These are phyloP conservation scores for Termitomyces titanicus DNA, from an alignment of 768 basidiomycete genomes.

Conservation along the genomic window DNA sequence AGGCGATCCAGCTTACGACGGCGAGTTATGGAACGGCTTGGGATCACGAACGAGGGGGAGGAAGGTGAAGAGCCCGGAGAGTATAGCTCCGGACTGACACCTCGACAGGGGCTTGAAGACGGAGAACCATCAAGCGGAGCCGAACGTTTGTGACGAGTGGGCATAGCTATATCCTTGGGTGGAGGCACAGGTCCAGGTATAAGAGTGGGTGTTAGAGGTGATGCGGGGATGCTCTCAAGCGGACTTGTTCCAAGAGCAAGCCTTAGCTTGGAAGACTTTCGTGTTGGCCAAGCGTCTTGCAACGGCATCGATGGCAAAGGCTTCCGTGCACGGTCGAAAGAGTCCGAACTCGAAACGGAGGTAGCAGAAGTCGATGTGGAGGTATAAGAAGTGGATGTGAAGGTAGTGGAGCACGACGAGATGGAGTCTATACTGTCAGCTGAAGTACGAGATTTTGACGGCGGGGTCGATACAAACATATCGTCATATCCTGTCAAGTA, in stretches of 20 bases:
- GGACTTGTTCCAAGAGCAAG: slow-evolving; percentile 17
- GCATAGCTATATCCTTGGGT: neutral
- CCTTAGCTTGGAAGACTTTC: slow-evolving; percentile 16
- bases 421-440: slow-evolving; percentile 16
- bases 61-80: slow-evolving; percentile 24
- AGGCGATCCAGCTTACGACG: slow-evolving; percentile 63
- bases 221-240: slow-evolving; percentile 29
- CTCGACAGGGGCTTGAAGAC: neutral
- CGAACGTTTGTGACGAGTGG: slow-evolving; percentile 21
- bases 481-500: slow-evolving; percentile 5
- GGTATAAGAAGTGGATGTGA: neutral
- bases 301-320: slow-evolving; percentile 16
- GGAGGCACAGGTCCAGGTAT: neutral
- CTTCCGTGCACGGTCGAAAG: slow-evolving; percentile 10
- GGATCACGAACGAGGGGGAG: slow-evolving; percentile 34
- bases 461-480: slow-evolving; percentile 13
- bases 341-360: slow-evolving; percentile 13
- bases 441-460: slow-evolving; percentile 6
- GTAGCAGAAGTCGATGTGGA: neutral
- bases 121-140: slow-evolving; percentile 7
- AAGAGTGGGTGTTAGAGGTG: slow-evolving; percentile 18
- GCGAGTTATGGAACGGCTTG: slow-evolving; percentile 42
- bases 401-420: slow-evolving; percentile 18
- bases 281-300: slow-evolving; percentile 4
- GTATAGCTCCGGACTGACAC: slow-evolving; percentile 1